Evolutionary conservation across 2,329 filamentous ascomycete species (phyloP), one percentile per base, ranked within the genome.

Genomic region (Bimuria novae-zelandiae): DNA sequence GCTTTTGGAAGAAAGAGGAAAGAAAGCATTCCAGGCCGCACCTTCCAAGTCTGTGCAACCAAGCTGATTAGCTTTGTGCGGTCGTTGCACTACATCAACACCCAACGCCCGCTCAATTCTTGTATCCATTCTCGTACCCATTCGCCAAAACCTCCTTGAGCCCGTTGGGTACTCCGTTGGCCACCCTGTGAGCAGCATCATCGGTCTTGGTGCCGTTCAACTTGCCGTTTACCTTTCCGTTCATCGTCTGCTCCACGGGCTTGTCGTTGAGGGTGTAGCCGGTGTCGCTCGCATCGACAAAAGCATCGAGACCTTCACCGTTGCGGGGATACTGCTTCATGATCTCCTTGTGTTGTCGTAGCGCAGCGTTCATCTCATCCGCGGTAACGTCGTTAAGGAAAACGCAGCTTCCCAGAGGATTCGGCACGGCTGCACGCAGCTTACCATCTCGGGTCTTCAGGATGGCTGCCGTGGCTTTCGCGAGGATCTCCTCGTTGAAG

Each of bases 401-500:
- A 3, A 80, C 78, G 64, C 88, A 90, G 11, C 76, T 77, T 1
- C 87, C 88, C 25, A 90, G 78, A 0, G 87, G 87, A 56, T 79
- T 84, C 1, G 88, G 88, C 0, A 90, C 86, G 3, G 87, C 86
- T 29, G 86, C 84, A 33, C 87, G 82, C 8, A 90, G 78, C 64
- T 83, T 78, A 29, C 87, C 87, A 57, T 90, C 87, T 11, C 88
- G 80, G 0, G 87, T 90, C 76, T 86, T 88, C 44, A 90, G 75
- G 56, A 90, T 90, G 11, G 87, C 87, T 12, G 82, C 76, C 1
- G 87, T 90, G 2, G 80, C 87, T 63, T 84, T 83, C 46, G 85
- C 83, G 8, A 90, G 80, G 22, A 89, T 79, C 0, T 82, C 78
- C 49, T 86, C 84, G 60, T 89, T 81, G 64, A 89, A 90, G 32